Conservation (phyloP, 2,329 filamentous ascomycete species). For the Onygenales sp. region DNA sequence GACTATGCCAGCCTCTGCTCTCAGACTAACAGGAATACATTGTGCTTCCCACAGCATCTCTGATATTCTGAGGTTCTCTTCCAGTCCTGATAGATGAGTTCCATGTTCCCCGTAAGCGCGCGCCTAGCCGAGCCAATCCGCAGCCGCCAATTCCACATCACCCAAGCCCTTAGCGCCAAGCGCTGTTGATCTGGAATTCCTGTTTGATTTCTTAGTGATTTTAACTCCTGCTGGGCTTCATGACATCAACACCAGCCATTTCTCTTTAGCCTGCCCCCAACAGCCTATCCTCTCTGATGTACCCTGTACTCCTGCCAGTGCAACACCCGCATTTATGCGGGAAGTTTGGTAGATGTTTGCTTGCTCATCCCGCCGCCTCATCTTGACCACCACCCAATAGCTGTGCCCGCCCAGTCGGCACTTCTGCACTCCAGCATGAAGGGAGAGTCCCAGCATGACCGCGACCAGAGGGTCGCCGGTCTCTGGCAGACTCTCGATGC, state of each 20-base stretch:
- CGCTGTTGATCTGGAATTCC: too few relatives aligned
- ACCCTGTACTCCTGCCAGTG: constrained; percentile 6
- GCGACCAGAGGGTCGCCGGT: constrained; percentile 70
- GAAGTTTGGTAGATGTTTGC: constrained; percentile 4
- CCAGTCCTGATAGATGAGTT: too few relatives aligned
- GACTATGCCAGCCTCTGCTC: too few relatives aligned
- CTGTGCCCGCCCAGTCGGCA: neutral
- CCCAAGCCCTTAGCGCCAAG: too few relatives aligned
- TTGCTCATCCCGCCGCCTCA: constrained; percentile 9
- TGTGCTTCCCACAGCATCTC: too few relatives aligned
- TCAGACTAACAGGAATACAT: too few relatives aligned
- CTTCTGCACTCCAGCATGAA: constrained; percentile 45
- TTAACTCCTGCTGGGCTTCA: too few relatives aligned
- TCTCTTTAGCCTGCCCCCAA: neutral
- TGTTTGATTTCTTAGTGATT: too few relatives aligned
- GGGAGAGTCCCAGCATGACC: constrained; percentile 65
- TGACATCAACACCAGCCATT: neutral
- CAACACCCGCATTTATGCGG: constrained; percentile 9
- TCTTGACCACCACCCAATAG: neutral
- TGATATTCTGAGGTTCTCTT: too few relatives aligned
- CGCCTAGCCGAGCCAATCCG: too few relatives aligned
- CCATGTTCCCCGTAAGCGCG: too few relatives aligned
- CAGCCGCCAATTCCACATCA: too few relatives aligned
- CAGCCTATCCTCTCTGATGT: constrained; percentile 8
- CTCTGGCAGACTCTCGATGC: constrained; percentile 80